Conservation (phyloP, 139 green algal genomes). For the Chlorella sp. region DNA sequence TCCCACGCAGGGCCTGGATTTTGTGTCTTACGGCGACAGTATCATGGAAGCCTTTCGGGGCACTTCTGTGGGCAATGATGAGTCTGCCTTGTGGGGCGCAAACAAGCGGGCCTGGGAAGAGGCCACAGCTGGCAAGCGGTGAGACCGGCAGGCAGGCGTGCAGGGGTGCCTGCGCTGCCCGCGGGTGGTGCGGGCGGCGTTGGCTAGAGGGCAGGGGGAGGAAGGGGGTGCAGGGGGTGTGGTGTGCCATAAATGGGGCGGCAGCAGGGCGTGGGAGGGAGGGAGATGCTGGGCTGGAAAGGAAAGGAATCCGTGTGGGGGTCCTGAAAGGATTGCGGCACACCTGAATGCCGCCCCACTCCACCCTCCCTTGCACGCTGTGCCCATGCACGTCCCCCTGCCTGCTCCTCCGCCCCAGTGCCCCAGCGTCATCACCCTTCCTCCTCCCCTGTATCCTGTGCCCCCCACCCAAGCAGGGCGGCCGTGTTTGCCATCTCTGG, state of each 20-base stretch:
- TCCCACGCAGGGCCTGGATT: not conserved
- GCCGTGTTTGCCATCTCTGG: slow-evolving; percentile 6
- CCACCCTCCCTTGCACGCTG: not conserved
- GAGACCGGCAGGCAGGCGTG: not conserved
- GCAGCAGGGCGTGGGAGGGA: no score
- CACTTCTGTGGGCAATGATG: not conserved
- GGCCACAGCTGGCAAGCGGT: not conserved
- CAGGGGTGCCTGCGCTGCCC: no score
- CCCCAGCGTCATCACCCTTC: not conserved
- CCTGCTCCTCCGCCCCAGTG: not conserved
- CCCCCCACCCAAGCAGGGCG: not conserved
- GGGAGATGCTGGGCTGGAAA: no score
- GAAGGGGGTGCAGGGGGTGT: no score
- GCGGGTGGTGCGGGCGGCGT: no score
- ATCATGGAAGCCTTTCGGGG: slow-evolving; percentile 15
- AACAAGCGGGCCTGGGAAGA: not conserved
- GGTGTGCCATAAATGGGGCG: no score
- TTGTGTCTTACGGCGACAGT: slow-evolving; percentile 1
- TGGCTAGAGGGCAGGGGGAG: no score
- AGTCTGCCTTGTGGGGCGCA: not conserved
- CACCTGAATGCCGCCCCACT: no score
- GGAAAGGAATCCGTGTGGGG: no score
- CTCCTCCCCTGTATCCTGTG: not conserved
- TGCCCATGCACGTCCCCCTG: not conserved
- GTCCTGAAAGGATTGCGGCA: no score